A percentile compares a stretch with the other conserved stretches of the same genome.
phyloP scores from a whole-genome alignment of 257 asterid species.

The Nicotiana attenuata region DNA sequence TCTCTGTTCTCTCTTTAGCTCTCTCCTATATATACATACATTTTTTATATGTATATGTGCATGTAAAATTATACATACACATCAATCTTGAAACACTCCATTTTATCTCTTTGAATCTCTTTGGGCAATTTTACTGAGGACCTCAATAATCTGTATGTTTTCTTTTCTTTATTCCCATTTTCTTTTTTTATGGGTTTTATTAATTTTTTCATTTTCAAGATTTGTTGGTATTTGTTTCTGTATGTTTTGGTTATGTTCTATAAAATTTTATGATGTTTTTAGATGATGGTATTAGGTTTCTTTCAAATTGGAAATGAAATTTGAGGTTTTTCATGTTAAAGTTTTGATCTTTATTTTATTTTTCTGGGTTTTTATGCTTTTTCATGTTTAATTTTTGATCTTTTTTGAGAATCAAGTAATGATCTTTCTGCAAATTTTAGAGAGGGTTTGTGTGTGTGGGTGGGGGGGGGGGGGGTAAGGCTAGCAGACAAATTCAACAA shows the following conservation, averaged over 20 bases:
- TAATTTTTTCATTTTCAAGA: not conserved
- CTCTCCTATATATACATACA: not conserved
- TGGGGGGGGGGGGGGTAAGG: not conserved
- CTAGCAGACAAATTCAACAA: not conserved
- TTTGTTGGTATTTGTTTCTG: not conserved
- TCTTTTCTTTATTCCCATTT: not conserved
- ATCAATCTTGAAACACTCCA: constrained; percentile 1
- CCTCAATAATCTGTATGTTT: not conserved
- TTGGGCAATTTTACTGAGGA: not conserved
- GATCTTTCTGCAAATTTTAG: not conserved
- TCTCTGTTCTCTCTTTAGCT: not conserved
- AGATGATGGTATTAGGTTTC: not conserved
- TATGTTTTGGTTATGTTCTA: not conserved
- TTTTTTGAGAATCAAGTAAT: not conserved
- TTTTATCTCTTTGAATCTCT: not conserved
- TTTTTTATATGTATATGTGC: not conserved
- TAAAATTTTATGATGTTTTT: not conserved
- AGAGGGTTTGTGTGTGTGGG: not conserved
- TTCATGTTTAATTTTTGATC: not conserved
- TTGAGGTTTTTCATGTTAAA: not conserved
- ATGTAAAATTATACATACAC: not conserved
- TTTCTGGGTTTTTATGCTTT: not conserved
- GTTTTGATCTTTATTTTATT: not conserved
- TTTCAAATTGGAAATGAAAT: not conserved
- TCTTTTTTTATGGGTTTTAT: not conserved